Evolutionary conservation across 202 grass and related monocot species (phyloP).

Genomic region (Digitaria exilis): DNA sequence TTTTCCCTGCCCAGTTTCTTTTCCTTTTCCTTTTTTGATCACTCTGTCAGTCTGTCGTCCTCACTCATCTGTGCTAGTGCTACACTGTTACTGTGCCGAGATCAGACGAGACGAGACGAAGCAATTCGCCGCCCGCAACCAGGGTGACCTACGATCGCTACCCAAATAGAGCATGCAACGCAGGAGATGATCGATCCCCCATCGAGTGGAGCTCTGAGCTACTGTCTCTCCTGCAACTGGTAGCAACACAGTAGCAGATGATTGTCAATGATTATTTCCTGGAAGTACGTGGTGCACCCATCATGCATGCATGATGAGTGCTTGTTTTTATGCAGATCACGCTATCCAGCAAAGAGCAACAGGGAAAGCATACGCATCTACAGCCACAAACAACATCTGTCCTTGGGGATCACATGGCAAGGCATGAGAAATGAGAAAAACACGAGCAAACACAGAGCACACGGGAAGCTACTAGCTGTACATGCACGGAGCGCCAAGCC

Average conservation of each 20-base stretch:
- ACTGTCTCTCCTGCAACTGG: not conserved
- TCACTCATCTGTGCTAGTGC: constrained; percentile 1
- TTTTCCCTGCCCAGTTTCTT: not conserved
- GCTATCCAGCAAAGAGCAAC: not conserved
- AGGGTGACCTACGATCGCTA: not conserved
- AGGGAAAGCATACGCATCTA: not conserved
- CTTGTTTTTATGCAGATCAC: constrained; percentile 15
- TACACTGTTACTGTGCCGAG: too few species aligned
- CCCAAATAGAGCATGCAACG: not conserved
- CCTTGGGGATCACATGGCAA: constrained; percentile 10
- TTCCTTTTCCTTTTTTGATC: not conserved
- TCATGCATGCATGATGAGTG: not conserved
- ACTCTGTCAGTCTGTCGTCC: constrained; percentile 2
- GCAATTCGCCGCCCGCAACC: not conserved
- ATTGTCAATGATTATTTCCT: not conserved
- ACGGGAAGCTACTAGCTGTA: not conserved
- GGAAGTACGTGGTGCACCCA: not conserved
- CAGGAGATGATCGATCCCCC: not conserved
- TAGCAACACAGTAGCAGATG: not conserved
- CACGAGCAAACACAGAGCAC: not conserved
- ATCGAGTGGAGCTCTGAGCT: not conserved
- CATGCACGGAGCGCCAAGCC: not conserved
- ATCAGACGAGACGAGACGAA: too few species aligned
- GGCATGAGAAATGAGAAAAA: constrained; percentile 1
- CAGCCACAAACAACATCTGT: not conserved